Evolutionary conservation across 1,139 yeast species (phyloP), one percentile per base, ranked within the genome.

Genomic region (Magnusiomyces starmeri): DNA sequence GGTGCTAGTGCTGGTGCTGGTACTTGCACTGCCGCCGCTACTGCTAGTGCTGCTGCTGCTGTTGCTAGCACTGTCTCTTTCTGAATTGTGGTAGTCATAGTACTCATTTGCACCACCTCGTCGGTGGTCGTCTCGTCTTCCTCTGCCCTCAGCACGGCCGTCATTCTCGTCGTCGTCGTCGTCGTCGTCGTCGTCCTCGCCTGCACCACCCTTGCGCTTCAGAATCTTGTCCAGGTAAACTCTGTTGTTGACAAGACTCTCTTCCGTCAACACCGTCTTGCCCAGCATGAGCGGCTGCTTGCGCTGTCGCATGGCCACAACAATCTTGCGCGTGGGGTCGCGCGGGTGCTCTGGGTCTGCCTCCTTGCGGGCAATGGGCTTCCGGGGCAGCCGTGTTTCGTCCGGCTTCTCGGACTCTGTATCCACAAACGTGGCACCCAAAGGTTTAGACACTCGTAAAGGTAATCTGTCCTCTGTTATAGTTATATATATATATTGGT

Each of bases 361-460:
- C 22, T 54, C 52, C n/a, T 56, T 54, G 37, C 65, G 52, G 7
- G 51, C 37, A 9, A 57, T 51, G 18, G 56, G 58, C 16, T 43
- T 24, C 9, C 65, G 55, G 1, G 56, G 50, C 34, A 59, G 54
- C 14, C 59, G 55, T 29, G 56, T 46, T 43, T 55, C 54, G 48
- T 56, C 55, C 9, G 65, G 65, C 43, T 62, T 53, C 45, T 58
- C 56, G 16, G 55, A 49, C 52, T 64, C 68, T 2, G 68, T 65
- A 47, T 65, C 68, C 8, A 57, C 60, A 54, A 65, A 64, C 2
- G 67, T 63, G 9, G 65, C 57, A 1, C 65, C 65, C 16, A 65
- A 55, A 3, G 66, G 65, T 37, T 49, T 51, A 25, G 50, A 34
- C 7, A 62, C 53, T 29, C 55, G 54, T 21, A 59, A 54, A 1